Evolutionary conservation across 108 stramenopile species (phyloP), one percentile per base, ranked within the genome.

Genomic region (Nannochloropsis granulata): DNA sequence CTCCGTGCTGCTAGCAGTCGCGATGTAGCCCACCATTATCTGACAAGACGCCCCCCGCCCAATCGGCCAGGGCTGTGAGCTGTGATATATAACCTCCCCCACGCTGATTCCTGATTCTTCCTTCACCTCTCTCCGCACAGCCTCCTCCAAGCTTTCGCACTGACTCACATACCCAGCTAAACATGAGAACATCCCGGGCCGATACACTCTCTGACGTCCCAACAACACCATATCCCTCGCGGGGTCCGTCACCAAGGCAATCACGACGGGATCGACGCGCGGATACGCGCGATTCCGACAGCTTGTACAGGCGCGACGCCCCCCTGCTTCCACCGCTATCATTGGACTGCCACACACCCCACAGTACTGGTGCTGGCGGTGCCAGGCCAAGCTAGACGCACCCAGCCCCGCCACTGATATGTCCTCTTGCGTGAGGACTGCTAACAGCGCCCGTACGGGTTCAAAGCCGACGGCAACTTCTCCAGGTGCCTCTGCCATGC

Each of bases 21-120:
- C 85, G 14, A 82, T 82, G 43, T 23, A 85, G 14, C 85, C 85
- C 12, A 85, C 23, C 85, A 85, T 85, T 19, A 85, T 25, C 80
- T 85, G 81, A 45, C 85, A 85, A 12, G 44, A 25, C 7, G 81
- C 85, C 9, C 81, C 85, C 12, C 81, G 25, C 13, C 85, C 85
- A 19, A 85, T 8, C 19, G 85, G 85, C 85, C 85, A 85, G 12
- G 85, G 85, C 44, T 85, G 85, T 1, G 85, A 82, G 16, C 56
- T 81, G 12, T 82, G 81, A 16, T 82, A 25, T 5, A 42, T 81
- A 21, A 85, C 82, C 19, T 82, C 45, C n/a, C 82, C 85, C 19
- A 85, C 85, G 43, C 13, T 23, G 9, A 85, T 43, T 25, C 85
- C 85, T 44, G 81, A 26, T 56, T 85, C 85, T 34, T 85, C 85